These are phyloP conservation scores for Pinus tabuliformis DNA, from an alignment of 75 land plant species.

Conservation along the genomic window DNA sequence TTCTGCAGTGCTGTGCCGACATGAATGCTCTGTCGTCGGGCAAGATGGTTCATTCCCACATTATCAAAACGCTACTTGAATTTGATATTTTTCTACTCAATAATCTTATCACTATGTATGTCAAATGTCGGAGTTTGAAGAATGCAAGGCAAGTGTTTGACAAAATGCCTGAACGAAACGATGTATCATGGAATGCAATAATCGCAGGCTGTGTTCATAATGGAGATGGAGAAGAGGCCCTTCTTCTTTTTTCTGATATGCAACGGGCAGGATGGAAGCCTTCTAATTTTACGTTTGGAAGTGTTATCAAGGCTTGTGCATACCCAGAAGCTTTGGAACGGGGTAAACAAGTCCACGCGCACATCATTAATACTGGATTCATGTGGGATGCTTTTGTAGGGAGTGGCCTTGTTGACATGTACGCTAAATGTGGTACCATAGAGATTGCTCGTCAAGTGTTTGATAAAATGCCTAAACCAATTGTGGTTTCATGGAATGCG, in stretches of 20 bases:
- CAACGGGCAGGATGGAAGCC: constrained; percentile 34
- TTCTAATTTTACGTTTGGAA: constrained; percentile 39
- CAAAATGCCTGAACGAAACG: constrained; percentile 41
- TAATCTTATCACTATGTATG: not conserved
- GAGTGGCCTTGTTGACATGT: constrained; percentile 75
- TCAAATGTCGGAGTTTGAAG: constrained; percentile 28
- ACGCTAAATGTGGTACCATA: constrained; percentile 56
- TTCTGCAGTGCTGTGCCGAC: too few species aligned
- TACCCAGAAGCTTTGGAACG: constrained; percentile 28
- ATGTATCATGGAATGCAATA: constrained; percentile 70
- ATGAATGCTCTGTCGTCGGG: too few species aligned
- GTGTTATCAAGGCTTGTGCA: constrained; percentile 58
- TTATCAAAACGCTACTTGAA: too few species aligned
- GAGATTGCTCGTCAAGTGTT: constrained; percentile 49
- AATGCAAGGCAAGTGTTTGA: constrained; percentile 43
- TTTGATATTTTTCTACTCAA: too few species aligned
- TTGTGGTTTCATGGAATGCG: constrained; percentile 68
- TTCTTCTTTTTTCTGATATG: constrained; percentile 49
- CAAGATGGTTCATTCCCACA: too few species aligned
- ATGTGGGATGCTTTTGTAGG: constrained; percentile 44
- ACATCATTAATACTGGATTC: constrained; percentile 17
- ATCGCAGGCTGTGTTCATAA: constrained; percentile 55
- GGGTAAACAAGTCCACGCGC: constrained; percentile 54
- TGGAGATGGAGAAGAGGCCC: constrained; percentile 32
- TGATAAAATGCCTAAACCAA: constrained; percentile 40